Percentiles rank a stretch among this genome's conserved stretches.
phyloP scores from a whole-genome alignment of 2,329 filamentous ascomycete genomes.

The Neonectria ditissima region DNA sequence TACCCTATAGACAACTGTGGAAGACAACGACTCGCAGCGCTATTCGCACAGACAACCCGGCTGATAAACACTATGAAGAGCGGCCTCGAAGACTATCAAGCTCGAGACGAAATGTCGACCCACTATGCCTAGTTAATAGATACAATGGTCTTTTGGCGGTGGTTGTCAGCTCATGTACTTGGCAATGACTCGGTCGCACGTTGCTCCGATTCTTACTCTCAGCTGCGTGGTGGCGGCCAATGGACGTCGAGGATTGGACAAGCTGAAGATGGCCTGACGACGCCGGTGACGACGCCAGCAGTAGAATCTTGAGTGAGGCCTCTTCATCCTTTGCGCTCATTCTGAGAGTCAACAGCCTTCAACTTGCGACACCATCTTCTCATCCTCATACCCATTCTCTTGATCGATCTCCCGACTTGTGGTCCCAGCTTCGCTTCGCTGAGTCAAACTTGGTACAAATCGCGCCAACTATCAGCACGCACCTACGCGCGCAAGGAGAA shows the following conservation, averaged over 20 bases:
- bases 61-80: neutral
- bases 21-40: neutral
- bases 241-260: neutral
- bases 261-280: slow-evolving; percentile 16
- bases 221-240: slow-evolving; percentile 4
- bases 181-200: slow-evolving; percentile 8
- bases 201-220: slow-evolving; percentile 10
- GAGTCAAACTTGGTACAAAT: slow-evolving; percentile 15
- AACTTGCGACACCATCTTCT: neutral
- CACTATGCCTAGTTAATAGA: neutral
- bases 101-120: neutral
- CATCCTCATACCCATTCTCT: neutral
- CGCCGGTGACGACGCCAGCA: slow-evolving; percentile 21
- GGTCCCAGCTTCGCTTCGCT: neutral
- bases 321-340: neutral
- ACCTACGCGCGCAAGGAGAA: neutral
- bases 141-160: neutral
- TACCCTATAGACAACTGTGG: neutral
- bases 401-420: neutral
- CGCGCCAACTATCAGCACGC: neutral
- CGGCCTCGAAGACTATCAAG: neutral
- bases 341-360: neutral
- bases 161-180: neutral
- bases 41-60: neutral
- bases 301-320: neutral